Percentiles rank a stretch among this genome's conserved stretches.
phyloP scores from a whole-genome alignment of 202 grass and related monocot species.

The Schoenoplectus tabernaemontani region DNA sequence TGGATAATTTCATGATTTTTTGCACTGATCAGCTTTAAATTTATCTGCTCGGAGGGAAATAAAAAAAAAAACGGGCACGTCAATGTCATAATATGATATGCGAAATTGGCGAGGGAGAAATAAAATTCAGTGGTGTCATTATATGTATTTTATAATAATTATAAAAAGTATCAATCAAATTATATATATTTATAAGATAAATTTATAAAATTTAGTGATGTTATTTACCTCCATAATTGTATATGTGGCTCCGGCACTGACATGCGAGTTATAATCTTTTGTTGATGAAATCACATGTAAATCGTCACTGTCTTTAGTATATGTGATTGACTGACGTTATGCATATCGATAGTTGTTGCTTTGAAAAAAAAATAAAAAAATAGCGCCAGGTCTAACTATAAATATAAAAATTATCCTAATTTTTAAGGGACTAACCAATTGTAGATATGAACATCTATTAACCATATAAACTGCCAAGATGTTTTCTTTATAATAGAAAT shows the following conservation, averaged over 20 bases:
- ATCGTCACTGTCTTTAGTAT: not conserved
- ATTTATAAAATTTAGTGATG: too few relatives aligned
- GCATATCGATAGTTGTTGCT: not conserved
- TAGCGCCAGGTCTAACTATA: not conserved
- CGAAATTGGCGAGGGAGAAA: too few relatives aligned
- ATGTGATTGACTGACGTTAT: slow-evolving; percentile 6
- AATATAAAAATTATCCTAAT: not conserved
- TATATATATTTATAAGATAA: too few relatives aligned
- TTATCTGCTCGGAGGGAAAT: not conserved
- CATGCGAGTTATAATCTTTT: not conserved
- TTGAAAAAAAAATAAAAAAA: not conserved
- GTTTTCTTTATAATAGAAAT: slow-evolving; percentile 19
- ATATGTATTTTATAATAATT: too few relatives aligned
- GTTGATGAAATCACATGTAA: not conserved
- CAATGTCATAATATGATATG: not conserved
- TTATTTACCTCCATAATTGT: too few relatives aligned
- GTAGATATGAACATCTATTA: slow-evolving; percentile 17
- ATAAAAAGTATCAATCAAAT: too few relatives aligned
- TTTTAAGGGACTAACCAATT: not conserved
- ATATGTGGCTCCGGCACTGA: too few relatives aligned
- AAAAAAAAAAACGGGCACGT: not conserved
- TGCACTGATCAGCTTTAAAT: not conserved
- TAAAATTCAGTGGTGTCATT: too few relatives aligned
- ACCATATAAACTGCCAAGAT: slow-evolving; percentile 25
- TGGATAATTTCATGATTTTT: not conserved